Evolutionary conservation across 2,329 filamentous ascomycete species (phyloP).

Genomic region (Arthrobotrys sphaeroides): DNA sequence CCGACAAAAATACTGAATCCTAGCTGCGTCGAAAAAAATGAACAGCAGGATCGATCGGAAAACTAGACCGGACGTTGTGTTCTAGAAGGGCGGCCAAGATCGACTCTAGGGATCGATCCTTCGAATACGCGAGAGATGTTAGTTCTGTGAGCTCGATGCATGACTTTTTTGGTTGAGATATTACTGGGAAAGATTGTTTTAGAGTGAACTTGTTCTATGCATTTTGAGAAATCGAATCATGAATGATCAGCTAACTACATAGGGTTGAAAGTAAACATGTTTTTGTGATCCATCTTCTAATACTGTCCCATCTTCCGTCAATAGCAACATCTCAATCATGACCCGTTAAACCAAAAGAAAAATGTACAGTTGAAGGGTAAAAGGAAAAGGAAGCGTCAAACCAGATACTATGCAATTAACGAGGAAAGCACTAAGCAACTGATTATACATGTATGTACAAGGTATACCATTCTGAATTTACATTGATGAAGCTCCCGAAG

Average conservation of each 20-base stretch:
- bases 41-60: too few species aligned
- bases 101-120: too few species aligned
- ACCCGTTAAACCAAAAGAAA: constrained; percentile 9
- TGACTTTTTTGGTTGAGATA: background rate
- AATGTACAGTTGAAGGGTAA: constrained; percentile 42
- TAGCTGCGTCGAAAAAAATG: too few species aligned
- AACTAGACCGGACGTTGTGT: background rate
- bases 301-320: constrained; percentile 26
- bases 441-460: constrained; percentile 50
- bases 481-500: constrained; percentile 3
- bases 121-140: too few species aligned
- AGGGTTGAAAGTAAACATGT: constrained; percentile 15
- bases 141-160: too few species aligned
- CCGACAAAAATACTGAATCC: background rate
- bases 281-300: constrained; percentile 49
- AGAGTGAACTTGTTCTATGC: constrained; percentile 23
- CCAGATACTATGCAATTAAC: background rate
- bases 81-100: too few species aligned
- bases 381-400: background rate
- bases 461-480: constrained; percentile 52
- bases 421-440: background rate
- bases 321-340: constrained; percentile 31
- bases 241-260: constrained; percentile 33
- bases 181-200: background rate
- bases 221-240: constrained; percentile 27